phyloP scores from a whole-genome alignment of 805 yeast species.

The Jamesozyma lodderae region DNA sequence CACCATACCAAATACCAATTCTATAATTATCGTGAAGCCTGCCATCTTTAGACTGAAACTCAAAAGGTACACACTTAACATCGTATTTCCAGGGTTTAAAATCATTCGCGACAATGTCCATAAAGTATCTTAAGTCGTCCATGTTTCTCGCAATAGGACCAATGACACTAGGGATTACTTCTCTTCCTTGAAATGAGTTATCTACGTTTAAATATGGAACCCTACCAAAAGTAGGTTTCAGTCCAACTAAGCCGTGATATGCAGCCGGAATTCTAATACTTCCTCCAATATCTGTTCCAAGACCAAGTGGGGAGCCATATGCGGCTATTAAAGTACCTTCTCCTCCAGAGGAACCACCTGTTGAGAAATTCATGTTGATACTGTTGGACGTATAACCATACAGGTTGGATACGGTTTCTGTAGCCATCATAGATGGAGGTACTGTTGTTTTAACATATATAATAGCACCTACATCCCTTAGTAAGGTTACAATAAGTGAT shows the following conservation, averaged over 20 bases:
- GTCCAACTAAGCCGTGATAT: conserved; percentile 36
- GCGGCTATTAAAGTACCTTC: conserved; percentile 49
- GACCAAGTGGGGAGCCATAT: conserved; percentile 46
- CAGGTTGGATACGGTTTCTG: conserved; percentile 46
- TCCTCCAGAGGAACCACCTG: conserved; percentile 59
- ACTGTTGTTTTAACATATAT: conserved; percentile 50
- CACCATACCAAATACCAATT: conserved; percentile 15
- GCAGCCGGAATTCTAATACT: conserved; percentile 54
- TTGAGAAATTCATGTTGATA: conserved; percentile 39
- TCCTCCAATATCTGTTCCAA: conserved; percentile 60
- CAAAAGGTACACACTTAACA: conserved; percentile 11
- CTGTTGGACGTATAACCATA: conserved; percentile 48
- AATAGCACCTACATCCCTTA: conserved; percentile 40
- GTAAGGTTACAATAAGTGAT: conserved; percentile 16
- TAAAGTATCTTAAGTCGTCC: no score
- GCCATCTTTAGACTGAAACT: conserved; percentile 5
- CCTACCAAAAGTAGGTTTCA: conserved; percentile 17
- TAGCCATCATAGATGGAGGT: conserved; percentile 55
- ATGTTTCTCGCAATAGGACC: conserved; percentile 45
- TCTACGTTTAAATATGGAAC: conserved; percentile 29
- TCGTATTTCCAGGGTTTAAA: no score
- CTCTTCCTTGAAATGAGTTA: conserved; percentile 41
- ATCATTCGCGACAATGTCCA: no score
- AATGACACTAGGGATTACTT: conserved; percentile 45
- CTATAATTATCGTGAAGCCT: conserved; percentile 5